Evolutionary conservation across 306 rosid species (phyloP).

Genomic region (Prunus mira): DNA sequence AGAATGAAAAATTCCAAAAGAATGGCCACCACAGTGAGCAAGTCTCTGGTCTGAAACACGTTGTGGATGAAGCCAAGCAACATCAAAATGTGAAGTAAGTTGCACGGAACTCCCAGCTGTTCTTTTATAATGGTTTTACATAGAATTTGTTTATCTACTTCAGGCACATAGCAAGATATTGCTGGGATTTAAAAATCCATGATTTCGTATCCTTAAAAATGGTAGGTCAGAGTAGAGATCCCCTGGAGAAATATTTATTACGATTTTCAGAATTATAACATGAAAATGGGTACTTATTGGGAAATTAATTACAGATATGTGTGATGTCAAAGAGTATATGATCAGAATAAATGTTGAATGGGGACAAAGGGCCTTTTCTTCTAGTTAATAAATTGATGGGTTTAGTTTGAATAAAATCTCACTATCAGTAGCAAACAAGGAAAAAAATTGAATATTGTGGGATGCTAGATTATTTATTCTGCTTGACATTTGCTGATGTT

Average conservation of each 20-base stretch:
- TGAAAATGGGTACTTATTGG: neutral
- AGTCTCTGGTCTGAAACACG: slow-evolving; percentile 71
- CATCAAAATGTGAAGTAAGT: slow-evolving; percentile 84
- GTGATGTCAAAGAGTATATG: neutral
- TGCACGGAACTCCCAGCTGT: neutral
- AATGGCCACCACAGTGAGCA: slow-evolving; percentile 43
- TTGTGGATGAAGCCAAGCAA: slow-evolving; percentile 80
- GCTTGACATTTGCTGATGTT: neutral
- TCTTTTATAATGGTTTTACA: neutral
- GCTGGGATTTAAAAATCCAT: neutral
- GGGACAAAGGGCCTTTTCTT: neutral
- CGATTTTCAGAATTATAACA: neutral
- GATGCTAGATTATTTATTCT: neutral
- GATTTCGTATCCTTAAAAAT: neutral
- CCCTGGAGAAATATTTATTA: neutral
- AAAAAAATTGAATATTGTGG: neutral
- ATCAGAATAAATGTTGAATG: neutral
- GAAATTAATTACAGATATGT: neutral
- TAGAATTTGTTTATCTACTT: neutral
- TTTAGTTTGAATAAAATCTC: neutral
- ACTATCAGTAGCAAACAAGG: neutral
- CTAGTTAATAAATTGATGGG: neutral
- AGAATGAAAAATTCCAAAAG: slow-evolving; percentile 77
- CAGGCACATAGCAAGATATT: neutral
- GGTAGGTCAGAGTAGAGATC: neutral